These are phyloP conservation scores for Theobroma grandiflorum DNA, from an alignment of 441 rosid species.

Conservation along the genomic window DNA sequence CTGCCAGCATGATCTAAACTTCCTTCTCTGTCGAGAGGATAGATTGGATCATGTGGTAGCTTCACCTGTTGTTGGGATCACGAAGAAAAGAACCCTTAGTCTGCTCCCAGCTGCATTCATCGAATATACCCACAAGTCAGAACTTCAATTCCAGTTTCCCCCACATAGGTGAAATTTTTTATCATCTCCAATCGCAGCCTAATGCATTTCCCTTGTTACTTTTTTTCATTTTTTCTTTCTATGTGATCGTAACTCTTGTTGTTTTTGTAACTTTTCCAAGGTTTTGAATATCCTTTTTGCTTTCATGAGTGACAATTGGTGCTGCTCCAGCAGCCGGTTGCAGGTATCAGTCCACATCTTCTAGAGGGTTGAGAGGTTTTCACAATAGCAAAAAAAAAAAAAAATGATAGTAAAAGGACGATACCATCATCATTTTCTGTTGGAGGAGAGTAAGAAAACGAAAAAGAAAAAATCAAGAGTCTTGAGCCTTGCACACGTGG, in stretches of 20 bases:
- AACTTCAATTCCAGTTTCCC: background rate
- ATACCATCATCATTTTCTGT: slow-evolving; percentile 39
- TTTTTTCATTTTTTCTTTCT: background rate
- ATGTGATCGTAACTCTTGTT: background rate
- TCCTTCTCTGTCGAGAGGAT: slow-evolving; percentile 33
- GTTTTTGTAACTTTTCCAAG: background rate
- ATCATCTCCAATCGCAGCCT: background rate
- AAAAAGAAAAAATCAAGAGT: background rate
- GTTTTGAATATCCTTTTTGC: background rate
- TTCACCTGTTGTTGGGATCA: slow-evolving; percentile 34
- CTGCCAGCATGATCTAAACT: slow-evolving; percentile 69
- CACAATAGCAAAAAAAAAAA: background rate
- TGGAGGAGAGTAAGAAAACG: background rate
- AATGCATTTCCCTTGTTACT: background rate
- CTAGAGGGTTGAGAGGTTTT: background rate
- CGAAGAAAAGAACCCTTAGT: background rate
- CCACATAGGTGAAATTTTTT: background rate
- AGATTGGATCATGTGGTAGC: slow-evolving; percentile 58
- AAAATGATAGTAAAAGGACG: slow-evolving; percentile 37
- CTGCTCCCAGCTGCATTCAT: background rate
- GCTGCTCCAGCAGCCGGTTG: slow-evolving; percentile 17
- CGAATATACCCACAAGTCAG: background rate
- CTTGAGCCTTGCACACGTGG: slow-evolving; percentile 39
- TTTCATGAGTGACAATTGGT: background rate
- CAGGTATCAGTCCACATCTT: slow-evolving; percentile 16